Conservation (phyloP, 176 grass and related monocot species). For the Thalia dealbata region DNA sequence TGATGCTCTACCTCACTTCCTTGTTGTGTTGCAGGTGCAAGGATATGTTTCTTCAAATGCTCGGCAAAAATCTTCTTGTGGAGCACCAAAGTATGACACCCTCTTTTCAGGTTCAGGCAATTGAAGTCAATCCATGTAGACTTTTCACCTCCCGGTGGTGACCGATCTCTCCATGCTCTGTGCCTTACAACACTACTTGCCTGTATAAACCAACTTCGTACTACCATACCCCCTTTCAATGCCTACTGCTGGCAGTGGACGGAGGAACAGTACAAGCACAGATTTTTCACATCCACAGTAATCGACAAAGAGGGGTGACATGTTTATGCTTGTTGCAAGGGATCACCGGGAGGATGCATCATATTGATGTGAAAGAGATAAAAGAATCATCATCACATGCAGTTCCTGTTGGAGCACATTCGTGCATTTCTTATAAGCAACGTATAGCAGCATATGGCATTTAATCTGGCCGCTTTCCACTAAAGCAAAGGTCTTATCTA, state of each 20-base stretch:
- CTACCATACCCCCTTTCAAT: neutral
- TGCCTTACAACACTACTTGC: neutral
- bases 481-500: neutral
- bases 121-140: neutral
- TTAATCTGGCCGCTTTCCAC: neutral
- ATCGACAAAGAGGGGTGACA: neutral
- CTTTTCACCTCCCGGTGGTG: neutral
- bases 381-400: neutral
- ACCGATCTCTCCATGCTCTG: neutral
- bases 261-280: neutral
- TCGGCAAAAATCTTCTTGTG: too few relatives aligned
- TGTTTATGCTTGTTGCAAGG: neutral
- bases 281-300: neutral
- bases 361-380: neutral
- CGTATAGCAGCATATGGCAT: neutral
- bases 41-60: too few relatives aligned
- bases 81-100: too few relatives aligned
- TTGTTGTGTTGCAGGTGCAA: too few relatives aligned
- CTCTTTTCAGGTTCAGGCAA: neutral
- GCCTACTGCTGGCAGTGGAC: neutral
- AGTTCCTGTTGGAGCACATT: neutral
- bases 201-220: neutral
- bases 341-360: neutral
- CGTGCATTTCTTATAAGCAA: neutral
- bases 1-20: too few relatives aligned